Evolutionary conservation across 2,329 filamentous ascomycete genomes (phyloP).

Genomic region (Trichoderma simmonsii): DNA sequence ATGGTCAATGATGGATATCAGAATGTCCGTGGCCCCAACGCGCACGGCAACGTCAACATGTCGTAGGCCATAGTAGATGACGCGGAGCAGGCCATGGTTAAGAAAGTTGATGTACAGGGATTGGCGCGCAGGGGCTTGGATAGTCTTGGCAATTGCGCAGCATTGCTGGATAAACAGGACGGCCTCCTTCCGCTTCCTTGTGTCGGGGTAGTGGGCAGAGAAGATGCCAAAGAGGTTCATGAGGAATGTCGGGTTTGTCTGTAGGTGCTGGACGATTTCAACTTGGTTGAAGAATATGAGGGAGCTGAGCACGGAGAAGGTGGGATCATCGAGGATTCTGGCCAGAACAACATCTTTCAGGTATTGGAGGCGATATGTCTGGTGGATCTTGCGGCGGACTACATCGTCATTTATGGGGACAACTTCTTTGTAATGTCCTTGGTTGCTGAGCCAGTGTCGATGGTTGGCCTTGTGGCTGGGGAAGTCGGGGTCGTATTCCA

Average conservation of each 20-base stretch:
- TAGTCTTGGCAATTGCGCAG: slow-evolving; percentile 87
- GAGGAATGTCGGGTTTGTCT: slow-evolving; percentile 73
- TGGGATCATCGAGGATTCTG: slow-evolving; percentile 93
- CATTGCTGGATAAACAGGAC: slow-evolving; percentile 97
- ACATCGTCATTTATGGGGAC: slow-evolving; percentile 81
- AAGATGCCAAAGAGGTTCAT: slow-evolving; percentile 88
- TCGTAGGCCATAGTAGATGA: slow-evolving; percentile 87
- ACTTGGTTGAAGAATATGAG: slow-evolving; percentile 99
- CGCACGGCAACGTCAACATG: slow-evolving; percentile 81
- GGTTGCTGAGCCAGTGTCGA: slow-evolving; percentile 83
- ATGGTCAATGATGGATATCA: slow-evolving; percentile 93
- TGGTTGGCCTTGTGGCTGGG: slow-evolving; percentile 97
- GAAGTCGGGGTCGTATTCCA: slow-evolving; percentile 98
- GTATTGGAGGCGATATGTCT: slow-evolving; percentile 93
- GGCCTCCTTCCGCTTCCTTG: slow-evolving; percentile 82
- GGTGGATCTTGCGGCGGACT: slow-evolving; percentile 88
- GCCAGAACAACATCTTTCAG: slow-evolving; percentile 98
- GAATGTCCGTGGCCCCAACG: slow-evolving; percentile 88
- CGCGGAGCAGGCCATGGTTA: slow-evolving; percentile 76
- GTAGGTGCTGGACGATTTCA: slow-evolving; percentile 94
- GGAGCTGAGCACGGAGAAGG: slow-evolving; percentile 94
- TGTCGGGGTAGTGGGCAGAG: slow-evolving; percentile 58
- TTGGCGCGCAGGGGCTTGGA: slow-evolving; percentile 78
- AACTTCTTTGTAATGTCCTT: slow-evolving; percentile 92
- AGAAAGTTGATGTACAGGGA: slow-evolving; percentile 89